These are phyloP conservation scores for Cryptomeria japonica DNA, from an alignment of 75 land plant genomes.

Conservation along the genomic window DNA sequence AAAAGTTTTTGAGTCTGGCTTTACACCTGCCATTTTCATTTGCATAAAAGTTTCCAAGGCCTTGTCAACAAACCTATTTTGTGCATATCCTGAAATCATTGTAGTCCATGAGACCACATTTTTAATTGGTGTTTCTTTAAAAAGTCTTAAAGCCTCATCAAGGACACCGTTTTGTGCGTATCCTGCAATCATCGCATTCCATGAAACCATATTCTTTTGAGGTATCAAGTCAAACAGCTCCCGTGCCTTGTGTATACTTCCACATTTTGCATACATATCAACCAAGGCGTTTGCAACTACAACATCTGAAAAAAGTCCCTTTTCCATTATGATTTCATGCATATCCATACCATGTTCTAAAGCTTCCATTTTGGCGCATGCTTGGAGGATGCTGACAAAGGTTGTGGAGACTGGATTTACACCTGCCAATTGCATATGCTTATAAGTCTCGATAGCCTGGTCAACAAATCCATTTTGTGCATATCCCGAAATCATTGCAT, in stretches of 20 bases:
- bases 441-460: constrained; percentile 21
- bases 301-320: constrained; percentile 11
- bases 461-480: constrained; percentile 15
- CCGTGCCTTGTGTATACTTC: constrained; percentile 24
- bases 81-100: constrained; percentile 16
- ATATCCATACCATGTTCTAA: constrained; percentile 22
- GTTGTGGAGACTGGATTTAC: constrained; percentile 19
- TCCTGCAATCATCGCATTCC: constrained; percentile 23
- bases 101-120: constrained; percentile 20
- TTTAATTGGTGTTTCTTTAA: constrained; percentile 6
- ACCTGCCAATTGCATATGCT: constrained; percentile 10
- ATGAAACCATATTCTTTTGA: constrained; percentile 26
- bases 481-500: constrained; percentile 25
- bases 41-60: constrained; percentile 11
- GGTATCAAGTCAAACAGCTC: constrained; percentile 15
- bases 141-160: constrained; percentile 14
- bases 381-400: constrained; percentile 27
- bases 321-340: constrained; percentile 12
- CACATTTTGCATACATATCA: constrained; percentile 48
- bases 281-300: constrained; percentile 34
- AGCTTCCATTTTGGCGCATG: constrained; percentile 25
- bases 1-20: constrained; percentile 17
- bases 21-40: constrained; percentile 16
- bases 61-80: constrained; percentile 10
- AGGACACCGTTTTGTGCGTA: background rate